These are phyloP conservation scores for Polysphondylium violaceum DNA, from an alignment of 78 protist species.

Conservation along the genomic window DNA sequence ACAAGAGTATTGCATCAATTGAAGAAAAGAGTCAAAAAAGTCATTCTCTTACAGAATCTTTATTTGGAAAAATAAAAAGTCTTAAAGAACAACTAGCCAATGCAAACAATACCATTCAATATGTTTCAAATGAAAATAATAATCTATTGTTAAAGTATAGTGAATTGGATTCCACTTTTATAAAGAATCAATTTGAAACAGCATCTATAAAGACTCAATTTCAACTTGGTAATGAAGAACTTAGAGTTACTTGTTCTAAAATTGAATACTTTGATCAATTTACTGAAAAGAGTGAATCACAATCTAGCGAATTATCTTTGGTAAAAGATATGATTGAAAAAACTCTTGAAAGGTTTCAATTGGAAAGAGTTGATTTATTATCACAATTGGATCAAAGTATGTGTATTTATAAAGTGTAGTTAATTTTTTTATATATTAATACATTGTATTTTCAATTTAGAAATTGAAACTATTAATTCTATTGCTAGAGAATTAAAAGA, in stretches of 20 bases:
- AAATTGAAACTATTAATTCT: background rate
- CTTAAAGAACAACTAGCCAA: background rate
- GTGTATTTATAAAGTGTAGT: too few relatives aligned
- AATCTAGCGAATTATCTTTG: background rate
- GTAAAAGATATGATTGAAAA: background rate
- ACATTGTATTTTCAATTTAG: too few relatives aligned
- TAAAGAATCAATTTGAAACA: slow-evolving; percentile 16
- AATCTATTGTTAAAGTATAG: background rate
- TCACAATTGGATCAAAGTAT: background rate
- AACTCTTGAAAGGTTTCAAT: background rate
- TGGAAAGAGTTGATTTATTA: background rate
- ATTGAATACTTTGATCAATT: too few relatives aligned
- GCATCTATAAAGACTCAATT: slow-evolving; percentile 23
- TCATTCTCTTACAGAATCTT: slow-evolving; percentile 12
- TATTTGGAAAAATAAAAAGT: background rate
- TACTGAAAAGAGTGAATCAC: too few relatives aligned
- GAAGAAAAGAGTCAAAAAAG: slow-evolving; percentile 10
- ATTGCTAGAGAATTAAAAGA: slow-evolving; percentile 1
- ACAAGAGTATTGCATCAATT: background rate
- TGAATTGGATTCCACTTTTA: slow-evolving; percentile 8
- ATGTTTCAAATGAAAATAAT: slow-evolving; percentile 18
- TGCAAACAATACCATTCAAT: background rate
- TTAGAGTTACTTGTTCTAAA: too few relatives aligned
- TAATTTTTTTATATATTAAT: too few relatives aligned
- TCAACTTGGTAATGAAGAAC: background rate